Percentiles rank a stretch among this genome's conserved stretches.
Evolutionary conservation across 345 rosid species (phyloP).

Genomic region (Syzygium jambos): DNA sequence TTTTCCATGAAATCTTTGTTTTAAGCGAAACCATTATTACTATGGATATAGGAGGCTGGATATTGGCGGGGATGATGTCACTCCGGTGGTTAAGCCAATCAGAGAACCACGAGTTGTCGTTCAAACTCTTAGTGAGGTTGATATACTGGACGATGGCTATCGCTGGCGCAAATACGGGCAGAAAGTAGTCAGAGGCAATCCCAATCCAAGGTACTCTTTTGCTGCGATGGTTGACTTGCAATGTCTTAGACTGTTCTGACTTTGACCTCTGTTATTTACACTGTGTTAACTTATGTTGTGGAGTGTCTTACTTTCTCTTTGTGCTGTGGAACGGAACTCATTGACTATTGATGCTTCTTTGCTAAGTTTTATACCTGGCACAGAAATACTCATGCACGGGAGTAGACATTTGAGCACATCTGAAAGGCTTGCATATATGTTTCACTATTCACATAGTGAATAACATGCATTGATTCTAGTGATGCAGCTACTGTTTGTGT

Average conservation of each 20-base stretch:
- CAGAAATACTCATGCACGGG: background rate
- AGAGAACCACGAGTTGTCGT: constrained; percentile 99
- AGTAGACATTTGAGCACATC: background rate
- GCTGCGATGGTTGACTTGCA: background rate
- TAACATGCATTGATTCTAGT: background rate
- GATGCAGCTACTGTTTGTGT: background rate
- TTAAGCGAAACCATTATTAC: background rate
- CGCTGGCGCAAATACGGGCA: constrained; percentile 99
- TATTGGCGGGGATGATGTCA: constrained; percentile 48
- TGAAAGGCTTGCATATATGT: background rate
- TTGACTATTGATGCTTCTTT: background rate
- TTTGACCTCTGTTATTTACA: background rate
- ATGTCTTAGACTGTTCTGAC: background rate
- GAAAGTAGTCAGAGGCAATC: constrained; percentile 97
- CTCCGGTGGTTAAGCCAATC: constrained; percentile 91
- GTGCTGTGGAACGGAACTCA: background rate
- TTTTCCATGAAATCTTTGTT: background rate
- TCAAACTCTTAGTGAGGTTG: constrained; percentile 97
- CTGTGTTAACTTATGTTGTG: background rate
- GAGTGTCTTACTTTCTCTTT: background rate
- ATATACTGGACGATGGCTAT: constrained; percentile 97
- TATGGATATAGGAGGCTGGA: constrained; percentile 68
- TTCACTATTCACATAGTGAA: background rate
- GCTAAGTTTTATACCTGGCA: background rate
- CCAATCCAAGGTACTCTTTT: constrained; percentile 79